Base-by-base conservation (phyloP, 768 basidiomycete species). In the Russula ochroleuca region DNA sequence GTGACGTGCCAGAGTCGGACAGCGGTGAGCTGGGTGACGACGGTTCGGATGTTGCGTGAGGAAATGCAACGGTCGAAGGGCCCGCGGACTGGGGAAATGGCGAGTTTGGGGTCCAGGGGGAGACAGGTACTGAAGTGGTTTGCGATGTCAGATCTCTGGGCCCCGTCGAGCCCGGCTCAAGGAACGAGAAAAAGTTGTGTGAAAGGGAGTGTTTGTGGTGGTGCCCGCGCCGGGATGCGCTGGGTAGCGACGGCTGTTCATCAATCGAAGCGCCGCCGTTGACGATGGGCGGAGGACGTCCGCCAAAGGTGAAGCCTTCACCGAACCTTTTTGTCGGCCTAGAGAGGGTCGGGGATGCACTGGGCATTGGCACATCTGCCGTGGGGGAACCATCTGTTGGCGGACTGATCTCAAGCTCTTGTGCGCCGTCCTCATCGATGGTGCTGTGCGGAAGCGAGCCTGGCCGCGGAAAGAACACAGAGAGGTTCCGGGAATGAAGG, bases 161-260 rank as follows among this genome's bases (percentile, higher is more conserved):
- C 7, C n/a, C 19, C 2, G 65, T 54, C 53, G 68, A 68, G 31
- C 85, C 85, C 1, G 93, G 93, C 68, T 95, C 93, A 48, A 98
- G 86, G 72, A 97, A 97, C 0, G 93, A 94, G 75, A 96, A 96
- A 75, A 97, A 94, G 70, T 92, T 93, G 73, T 97, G 94, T 0
- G 94, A 96, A 13, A 94, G 74, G 0, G 93, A 96, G 73, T 96
- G 94, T 74, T 94, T 93, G 71, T 96, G 94, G 74, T 97, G 88
- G 70, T 93, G 92, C 0, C 91, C 92, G 45, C 88, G 76, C 40
- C 85, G 78, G 11, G 78, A 76, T 3, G 80, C 68, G 0, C 77
- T 69, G 67, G 59, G 45, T 23, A 49, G 58, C 65, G 69, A 31
- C 65, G 75, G 54, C 69, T 78, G 63, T 66, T 60, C 40, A 67